Base-by-base conservation (phyloP, 2,329 filamentous ascomycete genomes). In the Aureobasidium leucospermi region DNA sequence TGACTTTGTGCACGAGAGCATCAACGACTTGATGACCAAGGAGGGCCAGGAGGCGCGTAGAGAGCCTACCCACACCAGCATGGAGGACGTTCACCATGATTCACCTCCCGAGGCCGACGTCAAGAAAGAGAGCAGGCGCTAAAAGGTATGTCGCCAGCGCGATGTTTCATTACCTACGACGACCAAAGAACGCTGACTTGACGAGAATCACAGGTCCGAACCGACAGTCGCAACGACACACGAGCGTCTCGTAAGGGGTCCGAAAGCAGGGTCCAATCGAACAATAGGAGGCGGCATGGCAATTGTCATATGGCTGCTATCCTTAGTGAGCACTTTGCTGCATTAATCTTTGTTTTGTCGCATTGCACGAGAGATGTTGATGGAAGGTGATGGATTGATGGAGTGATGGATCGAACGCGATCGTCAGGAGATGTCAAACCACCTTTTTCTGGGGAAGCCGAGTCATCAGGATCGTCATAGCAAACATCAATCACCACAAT, bases 401-500 rank as follows among this genome's bases (percentile, higher is more conserved):
- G 28, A 41, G 36, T 6, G 19, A 41, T 15, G 15, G 48, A 39
- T 34, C 11, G 28, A 52, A 19, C 47, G 47, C 47, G 36, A 52
- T 52, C 48, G 48, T 52, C 48, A 52, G 23, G 34, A 52, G 48
- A 52, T 52, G 48, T 52, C 34, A 41, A 9, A 29, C 4, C 48
- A 39, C 15, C 36, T 41, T 41, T 55, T 43, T 43, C 51, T 55
- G 51, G 51, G 51, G 51, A 55, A 55, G 13, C n/a, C 36, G 19
- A 43, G 51, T 13, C 51, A 42, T 36, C 31, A 28, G 10, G 38
- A 55, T 55, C 51, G 51, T 55, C 51, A 55, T 55, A 55, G 38
- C 51, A 45, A 55, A 55, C 28, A 55, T 19, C 34, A 23, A 43
- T 13, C 51, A 15, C 8, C 2, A 29, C 43, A 55, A 42, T 16